Conservation (phyloP, 495 filamentous ascomycete genomes). For the Penicillium egyptiacum region DNA sequence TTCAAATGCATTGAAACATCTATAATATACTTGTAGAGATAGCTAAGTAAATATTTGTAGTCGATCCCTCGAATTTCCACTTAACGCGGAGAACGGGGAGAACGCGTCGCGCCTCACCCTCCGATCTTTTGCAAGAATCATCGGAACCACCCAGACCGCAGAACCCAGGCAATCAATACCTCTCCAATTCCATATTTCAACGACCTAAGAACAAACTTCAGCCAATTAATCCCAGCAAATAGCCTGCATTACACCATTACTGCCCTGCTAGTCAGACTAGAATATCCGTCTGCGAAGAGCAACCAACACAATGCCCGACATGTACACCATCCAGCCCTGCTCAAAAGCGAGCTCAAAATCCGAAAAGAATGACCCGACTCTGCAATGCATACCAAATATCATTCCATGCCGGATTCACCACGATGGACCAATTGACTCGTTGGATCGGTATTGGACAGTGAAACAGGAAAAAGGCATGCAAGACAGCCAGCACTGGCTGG, state of each 20-base stretch:
- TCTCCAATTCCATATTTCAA: background rate
- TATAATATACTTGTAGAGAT: background rate
- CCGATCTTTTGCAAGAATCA: constrained; percentile 10
- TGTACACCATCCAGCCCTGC: constrained; percentile 43
- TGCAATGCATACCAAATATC: constrained; percentile 65
- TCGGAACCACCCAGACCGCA: background rate
- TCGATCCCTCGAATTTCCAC: constrained; percentile 21
- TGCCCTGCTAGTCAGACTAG: background rate
- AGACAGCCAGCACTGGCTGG: background rate
- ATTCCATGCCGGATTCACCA: constrained; percentile 84
- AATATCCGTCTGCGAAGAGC: background rate
- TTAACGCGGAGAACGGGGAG: constrained; percentile 29
- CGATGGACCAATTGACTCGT: constrained; percentile 66
- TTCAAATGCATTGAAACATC: background rate
- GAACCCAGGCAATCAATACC: constrained; percentile 1
- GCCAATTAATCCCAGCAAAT: background rate
- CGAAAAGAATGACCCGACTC: constrained; percentile 13
- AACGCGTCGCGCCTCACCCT: constrained; percentile 38
- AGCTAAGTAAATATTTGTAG: background rate
- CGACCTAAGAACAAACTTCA: background rate
- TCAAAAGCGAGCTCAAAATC: constrained; percentile 23
- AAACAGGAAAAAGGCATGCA: constrained; percentile 43
- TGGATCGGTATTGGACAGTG: constrained; percentile 68
- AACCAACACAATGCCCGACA: constrained; percentile 27
- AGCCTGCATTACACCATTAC: background rate